phyloP scores from a whole-genome alignment of 1,284 basidiomycete genomes.

The Sutorius eximius region DNA sequence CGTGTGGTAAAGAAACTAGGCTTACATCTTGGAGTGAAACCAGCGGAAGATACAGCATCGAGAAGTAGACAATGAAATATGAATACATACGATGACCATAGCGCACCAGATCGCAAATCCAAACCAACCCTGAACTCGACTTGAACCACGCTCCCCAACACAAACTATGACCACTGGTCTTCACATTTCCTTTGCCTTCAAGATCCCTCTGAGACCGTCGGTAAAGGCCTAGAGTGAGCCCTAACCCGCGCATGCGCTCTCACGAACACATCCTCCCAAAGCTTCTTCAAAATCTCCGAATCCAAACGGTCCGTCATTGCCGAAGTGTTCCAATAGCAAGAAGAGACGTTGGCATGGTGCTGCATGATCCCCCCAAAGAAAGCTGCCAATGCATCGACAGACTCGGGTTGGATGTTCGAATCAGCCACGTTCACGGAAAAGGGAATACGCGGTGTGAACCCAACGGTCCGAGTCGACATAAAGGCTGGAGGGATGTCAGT shows the following conservation, averaged over 20 bases:
- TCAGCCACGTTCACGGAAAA: conserved; percentile 20
- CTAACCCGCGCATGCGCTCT: conserved; percentile 11
- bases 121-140: too few species aligned
- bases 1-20: not conserved
- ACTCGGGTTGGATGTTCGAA: conserved; percentile 18
- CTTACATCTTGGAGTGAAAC: not conserved
- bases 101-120: not conserved
- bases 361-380: conserved; percentile 21
- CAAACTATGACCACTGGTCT: not conserved
- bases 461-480: not conserved
- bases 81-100: not conserved
- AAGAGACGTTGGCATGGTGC: not conserved
- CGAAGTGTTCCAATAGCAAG: conserved; percentile 15
- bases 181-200: not conserved
- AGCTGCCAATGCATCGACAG: conserved; percentile 12
- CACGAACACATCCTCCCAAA: conserved; percentile 25
- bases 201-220: not conserved
- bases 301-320: conserved; percentile 19
- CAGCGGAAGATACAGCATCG: not conserved
- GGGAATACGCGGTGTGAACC: not conserved
- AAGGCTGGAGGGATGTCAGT: not conserved
- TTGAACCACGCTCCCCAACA: not conserved
- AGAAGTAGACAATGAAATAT: not conserved
- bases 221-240: not conserved
- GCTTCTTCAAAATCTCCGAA: conserved; percentile 13